Evolutionary conservation across 768 basidiomycete genomes (phyloP).

Genomic region (Lepiota brunneoincarnata): DNA sequence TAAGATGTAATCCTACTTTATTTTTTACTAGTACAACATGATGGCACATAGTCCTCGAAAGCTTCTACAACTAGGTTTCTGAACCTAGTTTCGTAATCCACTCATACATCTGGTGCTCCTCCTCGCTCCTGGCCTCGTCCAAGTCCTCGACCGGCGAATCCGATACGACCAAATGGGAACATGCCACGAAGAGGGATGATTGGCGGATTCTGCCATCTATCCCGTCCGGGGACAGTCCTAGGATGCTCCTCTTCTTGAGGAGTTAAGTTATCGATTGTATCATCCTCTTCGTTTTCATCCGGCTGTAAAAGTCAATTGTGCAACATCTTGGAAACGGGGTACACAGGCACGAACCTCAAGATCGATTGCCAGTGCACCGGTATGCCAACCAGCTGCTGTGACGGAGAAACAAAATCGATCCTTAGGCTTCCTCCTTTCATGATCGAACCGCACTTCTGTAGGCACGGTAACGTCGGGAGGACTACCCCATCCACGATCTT

Average conservation of each 20-base stretch:
- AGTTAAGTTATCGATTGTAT: slow-evolving; percentile 20
- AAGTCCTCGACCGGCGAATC: slow-evolving; percentile 54
- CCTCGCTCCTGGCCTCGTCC: slow-evolving; percentile 1
- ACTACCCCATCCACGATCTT: slow-evolving; percentile 24
- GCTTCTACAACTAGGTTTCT: too few relatives aligned
- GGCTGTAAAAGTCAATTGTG: slow-evolving; percentile 21
- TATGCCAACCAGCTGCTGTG: slow-evolving; percentile 90
- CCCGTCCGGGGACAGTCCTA: background rate
- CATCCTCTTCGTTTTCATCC: slow-evolving; percentile 34
- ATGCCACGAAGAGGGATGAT: slow-evolving; percentile 26
- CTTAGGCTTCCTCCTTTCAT: slow-evolving; percentile 43
- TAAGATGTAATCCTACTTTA: background rate
- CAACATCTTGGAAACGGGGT: background rate
- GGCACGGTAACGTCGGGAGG: slow-evolving; percentile 55
- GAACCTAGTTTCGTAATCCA: background rate
- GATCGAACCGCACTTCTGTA: slow-evolving; percentile 71
- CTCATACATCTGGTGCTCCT: background rate
- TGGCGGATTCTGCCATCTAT: slow-evolving; percentile 20
- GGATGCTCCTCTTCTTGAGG: slow-evolving; percentile 3
- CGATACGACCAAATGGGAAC: slow-evolving; percentile 42
- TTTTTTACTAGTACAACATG: background rate
- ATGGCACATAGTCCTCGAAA: too few relatives aligned
- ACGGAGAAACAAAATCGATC: slow-evolving; percentile 77
- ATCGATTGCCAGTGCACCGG: slow-evolving; percentile 84
- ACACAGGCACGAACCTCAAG: slow-evolving; percentile 53